Evolutionary conservation across 495 filamentous ascomycete species (phyloP), one percentile per base, ranked within the genome.

Genomic region (Penicillium steckii): DNA sequence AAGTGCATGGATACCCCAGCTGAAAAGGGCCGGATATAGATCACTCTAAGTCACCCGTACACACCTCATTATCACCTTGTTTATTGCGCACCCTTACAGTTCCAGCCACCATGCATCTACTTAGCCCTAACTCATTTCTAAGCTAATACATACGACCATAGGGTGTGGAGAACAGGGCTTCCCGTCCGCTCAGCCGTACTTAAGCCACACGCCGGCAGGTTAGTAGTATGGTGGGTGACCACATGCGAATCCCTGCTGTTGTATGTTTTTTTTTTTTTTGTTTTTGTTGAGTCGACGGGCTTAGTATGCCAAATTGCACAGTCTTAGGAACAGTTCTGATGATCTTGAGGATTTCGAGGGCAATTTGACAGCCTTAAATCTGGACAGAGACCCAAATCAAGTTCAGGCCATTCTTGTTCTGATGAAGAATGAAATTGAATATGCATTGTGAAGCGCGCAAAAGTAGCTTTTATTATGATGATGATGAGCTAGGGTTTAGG

Each of bases 151-250:
- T 63, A 63, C 53, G 53, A 63, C 60, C 60, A 63, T 57, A 63
- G 60, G 60, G 60, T 63, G 60, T 63, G 60, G 60, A 63, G 46
- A 63, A 60, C 50, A 60, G 60, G 60, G 56, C 60, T 63, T 63
- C 56, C 56, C 60, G 60, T 63, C 60, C 60, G 60, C 60, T 63
- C 59, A 59, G 56, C 48, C 35, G 35, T 38, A 38, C 35, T 38
- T 38, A 38, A 38, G 35, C 35, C 35, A 38, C 35, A 38, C 35
- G 35, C 35, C 35, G 35, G 35, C 35, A 38, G 35, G 35, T 38
- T 38, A 38, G 35, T 38, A 38, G 35, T 38, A 38, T 38, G 35
- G 35, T 38, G 35, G 35, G 35, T 38, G 35, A 38, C 35, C 35
- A 38, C 35, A 38, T 38, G 35, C 35, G 35, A 38, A 38, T 38